Conservation (phyloP, 2,329 filamentous ascomycete genomes). For the Fusarium lateritium region DNA sequence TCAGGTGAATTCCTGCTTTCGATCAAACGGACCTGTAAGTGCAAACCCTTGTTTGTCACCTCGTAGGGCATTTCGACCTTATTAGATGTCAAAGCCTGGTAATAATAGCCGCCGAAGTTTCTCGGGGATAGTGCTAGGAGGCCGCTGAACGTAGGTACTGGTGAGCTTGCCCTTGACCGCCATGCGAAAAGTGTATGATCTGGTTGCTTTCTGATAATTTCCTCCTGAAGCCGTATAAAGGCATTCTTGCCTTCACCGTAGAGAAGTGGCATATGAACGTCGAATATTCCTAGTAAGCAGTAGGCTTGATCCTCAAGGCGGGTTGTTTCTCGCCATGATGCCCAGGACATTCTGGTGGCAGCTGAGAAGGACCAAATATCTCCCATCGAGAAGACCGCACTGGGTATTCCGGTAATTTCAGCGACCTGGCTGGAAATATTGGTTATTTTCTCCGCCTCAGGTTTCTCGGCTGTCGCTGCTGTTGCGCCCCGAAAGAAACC, state of each 20-base stretch:
- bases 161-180: background rate
- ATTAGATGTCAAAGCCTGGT: background rate
- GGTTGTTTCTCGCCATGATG: constrained; percentile 45
- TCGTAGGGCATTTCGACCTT: constrained; percentile 19
- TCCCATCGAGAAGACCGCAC: constrained; percentile 19
- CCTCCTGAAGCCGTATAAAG: constrained; percentile 46
- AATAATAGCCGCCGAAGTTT: background rate
- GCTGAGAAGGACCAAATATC: constrained; percentile 31
- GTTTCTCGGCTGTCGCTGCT: background rate
- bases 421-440: constrained; percentile 22
- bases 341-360: constrained; percentile 48
- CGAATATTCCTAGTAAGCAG: constrained; percentile 50
- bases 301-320: constrained; percentile 50
- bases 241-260: constrained; percentile 50
- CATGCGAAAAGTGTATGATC: constrained; percentile 23
- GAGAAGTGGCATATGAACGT: constrained; percentile 50
- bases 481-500: background rate
- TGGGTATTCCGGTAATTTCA: constrained; percentile 44
- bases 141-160: constrained; percentile 8
- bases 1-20: background rate
- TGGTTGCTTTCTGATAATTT: constrained; percentile 33
- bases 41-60: constrained; percentile 26
- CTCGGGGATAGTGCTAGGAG: constrained; percentile 17
- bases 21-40: constrained; percentile 6
- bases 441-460: background rate